Base-by-base conservation (phyloP, 1,139 yeast genomes). In the Arxiozyma bovina region DNA sequence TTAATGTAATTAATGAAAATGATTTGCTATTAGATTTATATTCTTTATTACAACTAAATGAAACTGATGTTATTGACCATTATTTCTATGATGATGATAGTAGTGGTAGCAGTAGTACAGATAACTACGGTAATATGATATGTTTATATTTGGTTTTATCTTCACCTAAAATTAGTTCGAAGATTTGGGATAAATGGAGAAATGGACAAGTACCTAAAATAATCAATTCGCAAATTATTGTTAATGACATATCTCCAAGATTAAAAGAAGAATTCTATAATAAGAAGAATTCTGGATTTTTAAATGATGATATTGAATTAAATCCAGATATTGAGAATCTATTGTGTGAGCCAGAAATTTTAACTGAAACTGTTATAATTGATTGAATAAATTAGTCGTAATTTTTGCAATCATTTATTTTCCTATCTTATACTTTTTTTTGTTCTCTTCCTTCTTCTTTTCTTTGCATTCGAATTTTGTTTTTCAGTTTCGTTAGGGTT, bases 291-390 rank as follows among this genome's bases (percentile, higher is more conserved):
- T 17, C 27, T 21, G n/a, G 9, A 34, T 46, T 46, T 20, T 21
- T 46, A 34, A 21, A 34, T 18, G 17, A 34, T 42, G 23, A 45
- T 40, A 30, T 22, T 22, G 46, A 25, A 23, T 53, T 27, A 23
- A 17, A 44, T 18, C 15, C 44, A 17, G 30, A 48, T 25, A 27
- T 49, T 25, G 48, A 45, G 18, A 30, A 42, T 22, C 43, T 25
- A 27, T 17, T 42, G 48, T 20, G 21, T 8, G 25, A n/a, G 21
- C 18, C 34, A 46, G 17, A 48, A 46, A 17, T 42, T 54, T 43
- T 50, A 15, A 34, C 43, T 17, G 48, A 48, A 34, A 53, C 49
- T 4, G 38, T 20, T 22, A 48, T 45, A 38, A 50, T 9, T 18
- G n/a, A 46, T 20, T 46, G 23, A 30, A 18, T 27, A 27, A 20